Base-by-base conservation (phyloP, 305 asterid genomes). In the Fraxinus greggii region DNA sequence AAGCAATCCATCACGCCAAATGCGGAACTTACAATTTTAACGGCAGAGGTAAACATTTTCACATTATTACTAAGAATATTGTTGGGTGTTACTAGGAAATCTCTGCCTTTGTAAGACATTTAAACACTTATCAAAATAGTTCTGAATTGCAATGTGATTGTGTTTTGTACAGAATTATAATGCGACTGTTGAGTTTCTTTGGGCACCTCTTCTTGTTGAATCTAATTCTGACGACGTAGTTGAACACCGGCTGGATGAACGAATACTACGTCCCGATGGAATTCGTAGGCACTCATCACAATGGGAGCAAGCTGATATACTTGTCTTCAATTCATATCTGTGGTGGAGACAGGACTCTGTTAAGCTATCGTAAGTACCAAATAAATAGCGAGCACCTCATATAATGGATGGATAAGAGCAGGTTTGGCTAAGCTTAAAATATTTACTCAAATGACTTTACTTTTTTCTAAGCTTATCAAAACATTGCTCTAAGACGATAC, bases 341-440 rank as follows among this genome's bases (percentile, higher is more conserved):
- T 96, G 99, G 99, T 96, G 99, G 99, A 92, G 95, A 86, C 97
- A 92, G 81, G 97, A 94, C 70, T 86, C 97, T 0, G 97, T 93
- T 77, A 94, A 92, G 91, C 86, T 93, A 26, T 78, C 87, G 99
- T 96, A 83, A 90, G 98, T 84, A 51, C 40, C 79, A 69, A 54
- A 73, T 42, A 23, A 82, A 38, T 48, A 35, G 17, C 24, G 75
- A 77, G 78, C 35, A n/a, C 76, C 59, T 28, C 40, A 38, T 23
- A 79, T 32, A 2, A 75, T 32, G 61, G 73, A 69, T 19, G 35
- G 51, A 15, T 2, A 69, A 54, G 24, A 56, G n/a, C 26, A 12
- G 63, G 0, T 67, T 24, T 76, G 23, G 63, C 63, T 54, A 54
- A 5, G 63, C 63, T 51, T 51, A 51, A 51, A 51, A 51, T n/a